Percentiles rank a stretch among this genome's conserved stretches.
These are phyloP conservation scores for Amniculicola lignicola DNA, from an alignment of 495 filamentous ascomycete genomes.

Conservation along the genomic window DNA sequence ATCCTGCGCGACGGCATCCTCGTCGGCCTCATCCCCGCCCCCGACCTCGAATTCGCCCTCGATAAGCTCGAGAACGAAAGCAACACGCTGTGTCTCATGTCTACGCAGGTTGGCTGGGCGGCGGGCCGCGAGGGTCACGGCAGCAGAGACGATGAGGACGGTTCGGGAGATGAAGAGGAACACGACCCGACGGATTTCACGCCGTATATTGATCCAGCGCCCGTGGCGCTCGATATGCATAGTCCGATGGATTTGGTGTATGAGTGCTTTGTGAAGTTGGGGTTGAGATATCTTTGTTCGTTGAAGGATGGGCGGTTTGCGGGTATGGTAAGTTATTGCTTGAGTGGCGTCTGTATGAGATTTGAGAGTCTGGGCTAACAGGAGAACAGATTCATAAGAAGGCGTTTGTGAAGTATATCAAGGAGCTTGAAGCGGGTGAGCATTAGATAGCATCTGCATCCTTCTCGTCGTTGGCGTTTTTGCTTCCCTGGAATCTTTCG, in stretches of 20 bases:
- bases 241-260: conserved; percentile 95
- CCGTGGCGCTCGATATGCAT: conserved; percentile 80
- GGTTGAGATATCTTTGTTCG: conserved; percentile 89
- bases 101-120: conserved; percentile 53
- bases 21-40: conserved; percentile 86
- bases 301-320: conserved; percentile 78
- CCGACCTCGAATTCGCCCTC: conserved; percentile 89
- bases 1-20: conserved; percentile 77
- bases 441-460: conserved; percentile 3
- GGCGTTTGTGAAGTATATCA: conserved; percentile 91
- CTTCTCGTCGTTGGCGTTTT: not conserved
- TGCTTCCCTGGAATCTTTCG: not conserved
- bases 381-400: conserved; percentile 80
- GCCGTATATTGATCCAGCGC: conserved; percentile 86
- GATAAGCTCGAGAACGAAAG: conserved; percentile 76
- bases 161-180: conserved; percentile 54
- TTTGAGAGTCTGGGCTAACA: conserved; percentile 33
- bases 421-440: conserved; percentile 59
- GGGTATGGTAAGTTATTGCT: conserved; percentile 65
- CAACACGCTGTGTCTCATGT: conserved; percentile 76
- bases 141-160: no score
- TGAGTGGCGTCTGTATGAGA: not conserved
- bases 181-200: conserved; percentile 78
- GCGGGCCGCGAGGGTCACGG: conserved; percentile 31
- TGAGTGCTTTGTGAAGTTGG: conserved; percentile 94